Evolutionary conservation across 495 filamentous ascomycete species (phyloP).

Genomic region (Penicillium paradoxum): DNA sequence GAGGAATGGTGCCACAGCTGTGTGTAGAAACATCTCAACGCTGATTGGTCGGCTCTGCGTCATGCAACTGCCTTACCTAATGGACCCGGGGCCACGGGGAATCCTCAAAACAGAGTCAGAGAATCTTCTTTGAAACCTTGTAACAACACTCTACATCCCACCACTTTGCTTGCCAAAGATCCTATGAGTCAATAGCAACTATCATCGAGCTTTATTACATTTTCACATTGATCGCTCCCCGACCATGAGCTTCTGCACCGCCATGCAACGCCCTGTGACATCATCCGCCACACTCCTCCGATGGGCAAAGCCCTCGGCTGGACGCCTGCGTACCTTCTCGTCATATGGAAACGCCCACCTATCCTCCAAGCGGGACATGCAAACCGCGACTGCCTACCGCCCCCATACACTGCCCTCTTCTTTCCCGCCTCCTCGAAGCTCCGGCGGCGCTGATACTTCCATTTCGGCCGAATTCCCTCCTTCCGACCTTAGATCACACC

Average conservation of each 20-base stretch:
- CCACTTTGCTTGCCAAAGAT: conserved; percentile 7
- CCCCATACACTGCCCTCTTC: conserved; percentile 63
- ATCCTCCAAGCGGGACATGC: conserved; percentile 60
- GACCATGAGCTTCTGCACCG: conserved; percentile 36
- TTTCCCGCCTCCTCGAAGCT: conserved; percentile 63
- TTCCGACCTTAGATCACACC: conserved; percentile 19
- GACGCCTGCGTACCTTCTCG: conserved; percentile 60
- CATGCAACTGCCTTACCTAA: conserved; percentile 27
- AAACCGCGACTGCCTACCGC: conserved; percentile 71
- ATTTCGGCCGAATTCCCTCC: conserved; percentile 51
- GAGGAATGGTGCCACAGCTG: conserved; percentile 31
- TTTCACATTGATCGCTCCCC: conserved; percentile 18
- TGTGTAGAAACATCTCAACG: conserved; percentile 39
- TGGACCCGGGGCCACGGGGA: conserved; percentile 13
- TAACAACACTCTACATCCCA: neutral
- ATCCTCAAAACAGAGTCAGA: conserved; percentile 13
- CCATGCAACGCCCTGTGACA: conserved; percentile 42
- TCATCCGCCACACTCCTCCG: conserved; percentile 52
- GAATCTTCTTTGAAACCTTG: conserved; percentile 6
- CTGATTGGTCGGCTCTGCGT: conserved; percentile 38
- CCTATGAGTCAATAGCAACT: conserved; percentile 14
- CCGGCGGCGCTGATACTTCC: conserved; percentile 61
- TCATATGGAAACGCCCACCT: conserved; percentile 50
- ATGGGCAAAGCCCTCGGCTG: conserved; percentile 41
- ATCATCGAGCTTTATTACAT: neutral